These are phyloP conservation scores for Fusarium sp. DNA, from an alignment of 2,329 filamentous ascomycete genomes.

Conservation along the genomic window DNA sequence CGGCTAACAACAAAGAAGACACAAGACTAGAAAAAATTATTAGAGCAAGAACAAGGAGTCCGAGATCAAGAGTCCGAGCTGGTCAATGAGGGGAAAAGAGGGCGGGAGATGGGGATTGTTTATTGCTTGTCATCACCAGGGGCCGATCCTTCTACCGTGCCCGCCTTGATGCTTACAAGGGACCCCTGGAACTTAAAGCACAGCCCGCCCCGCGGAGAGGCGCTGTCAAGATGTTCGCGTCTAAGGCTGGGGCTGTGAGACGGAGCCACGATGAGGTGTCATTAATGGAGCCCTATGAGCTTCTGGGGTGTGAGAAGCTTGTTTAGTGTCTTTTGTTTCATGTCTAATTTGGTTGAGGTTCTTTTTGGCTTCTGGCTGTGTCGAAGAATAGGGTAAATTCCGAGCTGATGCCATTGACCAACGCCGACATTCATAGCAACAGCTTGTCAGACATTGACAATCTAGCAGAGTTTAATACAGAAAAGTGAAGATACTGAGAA, in stretches of 20 bases:
- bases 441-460: rapidly evolving
- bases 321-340: not conserved
- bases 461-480: rapidly evolving
- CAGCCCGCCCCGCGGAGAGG: not conserved
- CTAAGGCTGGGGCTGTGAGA: slow-evolving; percentile 1
- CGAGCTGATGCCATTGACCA: not conserved
- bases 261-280: not conserved
- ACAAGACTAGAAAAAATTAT: not conserved
- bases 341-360: not conserved
- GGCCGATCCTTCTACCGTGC: not conserved
- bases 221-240: slow-evolving; percentile 3
- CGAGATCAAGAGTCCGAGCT: slow-evolving; percentile 33
- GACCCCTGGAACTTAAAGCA: not conserved
- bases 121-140: slow-evolving; percentile 22
- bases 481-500: not conserved
- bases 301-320: not conserved
- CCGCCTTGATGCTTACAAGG: slow-evolving; percentile 6
- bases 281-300: not conserved
- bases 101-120: slow-evolving; percentile 13
- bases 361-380: not conserved
- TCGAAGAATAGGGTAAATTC: not conserved
- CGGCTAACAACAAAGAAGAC: not conserved
- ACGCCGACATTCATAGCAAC: not conserved
- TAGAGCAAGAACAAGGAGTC: not conserved
- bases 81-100: slow-evolving; percentile 23